Evolutionary conservation across 768 basidiomycete species (phyloP), one percentile per base, ranked within the genome.

Genomic region (Royoungia palumana): DNA sequence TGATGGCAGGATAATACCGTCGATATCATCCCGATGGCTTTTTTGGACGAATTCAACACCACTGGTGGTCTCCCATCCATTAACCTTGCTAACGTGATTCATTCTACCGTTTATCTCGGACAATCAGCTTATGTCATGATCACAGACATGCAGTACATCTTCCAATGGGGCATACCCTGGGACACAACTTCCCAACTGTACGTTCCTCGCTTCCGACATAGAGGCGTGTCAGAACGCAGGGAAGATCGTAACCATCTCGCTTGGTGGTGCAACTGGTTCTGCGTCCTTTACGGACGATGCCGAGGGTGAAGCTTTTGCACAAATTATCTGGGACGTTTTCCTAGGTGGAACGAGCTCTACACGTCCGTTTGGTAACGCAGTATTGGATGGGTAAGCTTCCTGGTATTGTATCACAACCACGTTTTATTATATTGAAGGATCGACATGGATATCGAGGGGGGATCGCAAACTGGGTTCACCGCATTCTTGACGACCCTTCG

Each of bases 281-380:
- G 79, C 79, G 17, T 78, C 79, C 8, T 88, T 88, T 60, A 59
- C 71, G 34, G 74, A 77, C 34, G 83, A 81, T 46, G 66, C 70
- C 2, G 76, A 87, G 56, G 87, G 82, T 2, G 60, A 67, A 19
- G 61, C 70, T 1, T 89, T 85, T 63, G 86, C 81, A 0, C 74
- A 82, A 34, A 81, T 76, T 0, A 80, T 89, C 39, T 89, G 87
- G 87, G 48, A 69, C 37, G 49, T 86, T 42, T 87, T 88, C 65
- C 70, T 89, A 17, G 87, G 85, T 22, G 85, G 85, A 13, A 70
- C 74, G 3, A 81, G 78, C 48, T 64, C 60, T 21, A 85, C 79
- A 4, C 77, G 87, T 47, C 88, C 87, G 0, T 90, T 90, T 58
- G 88, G 87, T 32, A 62, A 48, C 47, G 88, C 85, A 8, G 75